Evolutionary conservation across 2,329 filamentous ascomycete genomes (phyloP).

Genomic region (Penicillium hesseltinei): DNA sequence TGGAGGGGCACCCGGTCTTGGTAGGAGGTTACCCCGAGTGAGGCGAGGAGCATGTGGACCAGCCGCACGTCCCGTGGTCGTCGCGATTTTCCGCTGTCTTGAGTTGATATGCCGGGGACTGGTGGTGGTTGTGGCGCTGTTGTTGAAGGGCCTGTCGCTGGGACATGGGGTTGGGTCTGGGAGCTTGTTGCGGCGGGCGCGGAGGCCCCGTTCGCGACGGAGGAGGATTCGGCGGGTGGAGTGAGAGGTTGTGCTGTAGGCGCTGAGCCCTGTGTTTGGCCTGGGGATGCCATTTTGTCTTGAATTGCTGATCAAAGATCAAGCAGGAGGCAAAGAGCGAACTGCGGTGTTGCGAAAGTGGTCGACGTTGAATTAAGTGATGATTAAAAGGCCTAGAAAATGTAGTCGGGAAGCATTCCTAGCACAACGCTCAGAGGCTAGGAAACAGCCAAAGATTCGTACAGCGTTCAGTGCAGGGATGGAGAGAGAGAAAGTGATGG

Average conservation of each 20-base stretch:
- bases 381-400: conserved; percentile 2
- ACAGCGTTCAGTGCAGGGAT: conserved; percentile 1
- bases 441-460: neutral
- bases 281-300: conserved; percentile 36
- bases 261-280: conserved; percentile 30
- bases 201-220: conserved; percentile 21
- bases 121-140: conserved; percentile 34
- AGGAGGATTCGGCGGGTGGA: conserved; percentile 42
- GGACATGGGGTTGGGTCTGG: conserved; percentile 13
- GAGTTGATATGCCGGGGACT: conserved; percentile 44
- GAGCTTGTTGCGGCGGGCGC: conserved; percentile 22
- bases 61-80: conserved; percentile 51
- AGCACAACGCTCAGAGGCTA: neutral
- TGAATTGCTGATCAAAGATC: neutral
- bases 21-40: conserved; percentile 50
- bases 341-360: conserved; percentile 4
- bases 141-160: conserved; percentile 23
- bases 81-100: conserved; percentile 48
- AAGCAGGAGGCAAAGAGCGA: conserved; percentile 1
- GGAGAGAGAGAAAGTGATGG: conserved; percentile 4
- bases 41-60: conserved; percentile 51
- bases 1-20: conserved; percentile 54
- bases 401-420: conserved; percentile 1
- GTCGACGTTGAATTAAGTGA: conserved; percentile 1
- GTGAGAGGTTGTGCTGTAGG: conserved; percentile 42